These are phyloP conservation scores for Cladosporium sp. DNA, from an alignment of 2,329 filamentous ascomycete species.

Conservation along the genomic window DNA sequence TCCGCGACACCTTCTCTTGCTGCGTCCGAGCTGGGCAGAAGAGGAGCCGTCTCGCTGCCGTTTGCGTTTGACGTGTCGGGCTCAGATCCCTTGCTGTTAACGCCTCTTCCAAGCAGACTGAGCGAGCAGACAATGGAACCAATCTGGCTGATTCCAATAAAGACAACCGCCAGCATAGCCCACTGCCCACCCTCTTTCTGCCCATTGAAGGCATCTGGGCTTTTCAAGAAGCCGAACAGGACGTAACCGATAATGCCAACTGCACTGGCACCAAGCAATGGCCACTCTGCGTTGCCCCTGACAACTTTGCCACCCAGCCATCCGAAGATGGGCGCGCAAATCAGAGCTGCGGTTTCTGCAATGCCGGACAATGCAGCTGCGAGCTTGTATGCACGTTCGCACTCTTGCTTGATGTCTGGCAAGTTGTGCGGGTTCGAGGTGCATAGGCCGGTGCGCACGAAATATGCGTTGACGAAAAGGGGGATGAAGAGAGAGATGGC, in stretches of 20 bases:
- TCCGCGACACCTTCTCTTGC: background rate
- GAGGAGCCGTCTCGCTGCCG: constrained; percentile 24
- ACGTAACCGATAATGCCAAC: constrained; percentile 76
- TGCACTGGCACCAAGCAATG: constrained; percentile 66
- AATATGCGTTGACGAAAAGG: constrained; percentile 87
- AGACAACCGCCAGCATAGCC: constrained; percentile 64
- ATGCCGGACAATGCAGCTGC: constrained; percentile 83
- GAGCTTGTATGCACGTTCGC: constrained; percentile 79
- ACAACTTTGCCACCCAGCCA: constrained; percentile 69
- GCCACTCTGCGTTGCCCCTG: constrained; percentile 54
- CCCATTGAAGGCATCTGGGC: constrained; percentile 66
- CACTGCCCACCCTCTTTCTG: constrained; percentile 52
- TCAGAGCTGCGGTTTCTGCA: constrained; percentile 78
- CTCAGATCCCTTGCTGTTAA: constrained; percentile 45
- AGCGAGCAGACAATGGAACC: constrained; percentile 94
- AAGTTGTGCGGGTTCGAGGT: constrained; percentile 42
- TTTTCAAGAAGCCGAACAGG: constrained; percentile 69
- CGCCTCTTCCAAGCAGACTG: constrained; percentile 77
- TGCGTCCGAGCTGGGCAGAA: constrained; percentile 17
- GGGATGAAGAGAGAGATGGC: constrained; percentile 94
- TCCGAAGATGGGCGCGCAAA: constrained; percentile 83
- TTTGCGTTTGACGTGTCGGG: constrained; percentile 18
- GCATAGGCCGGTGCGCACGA: constrained; percentile 76
- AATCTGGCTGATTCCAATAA: constrained; percentile 91
- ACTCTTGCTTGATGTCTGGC: constrained; percentile 74